Evolutionary conservation across 345 rosid genomes (phyloP).

Genomic region (Melastoma malabathricum): DNA sequence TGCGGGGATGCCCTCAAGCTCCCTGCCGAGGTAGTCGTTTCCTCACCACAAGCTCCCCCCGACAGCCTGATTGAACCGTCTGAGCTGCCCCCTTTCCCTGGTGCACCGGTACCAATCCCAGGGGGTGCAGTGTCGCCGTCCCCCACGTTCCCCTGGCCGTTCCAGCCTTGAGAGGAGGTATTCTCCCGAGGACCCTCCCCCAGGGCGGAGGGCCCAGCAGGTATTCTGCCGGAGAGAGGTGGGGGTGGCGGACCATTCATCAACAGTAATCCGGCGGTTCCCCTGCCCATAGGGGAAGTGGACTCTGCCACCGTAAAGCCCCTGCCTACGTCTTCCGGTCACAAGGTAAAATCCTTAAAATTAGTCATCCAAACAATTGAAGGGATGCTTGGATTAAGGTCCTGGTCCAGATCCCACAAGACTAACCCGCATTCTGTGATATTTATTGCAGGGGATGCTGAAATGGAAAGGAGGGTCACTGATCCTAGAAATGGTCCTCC

Average conservation of each 20-base stretch:
- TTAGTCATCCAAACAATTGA: background rate
- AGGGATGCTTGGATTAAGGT: background rate
- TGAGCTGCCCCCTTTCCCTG: conserved; percentile 12
- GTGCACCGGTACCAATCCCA: conserved; percentile 37
- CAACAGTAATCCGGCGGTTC: conserved; percentile 90
- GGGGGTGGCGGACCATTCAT: conserved; percentile 74
- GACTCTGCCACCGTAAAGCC: conserved; percentile 84
- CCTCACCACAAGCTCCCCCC: conserved; percentile 13
- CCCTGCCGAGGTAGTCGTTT: conserved; percentile 34
- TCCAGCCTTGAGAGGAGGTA: conserved; percentile 41
- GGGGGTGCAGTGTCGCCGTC: conserved; percentile 61
- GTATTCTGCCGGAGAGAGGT: conserved; percentile 43
- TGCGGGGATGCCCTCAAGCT: conserved; percentile 52
- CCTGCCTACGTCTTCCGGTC: conserved; percentile 36
- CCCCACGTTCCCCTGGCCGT: conserved; percentile 77
- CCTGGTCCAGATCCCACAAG: no score
- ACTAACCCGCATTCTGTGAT: no score
- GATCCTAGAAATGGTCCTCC: no score
- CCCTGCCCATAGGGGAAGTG: conserved; percentile 91
- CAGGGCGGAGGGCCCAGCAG: conserved; percentile 21
- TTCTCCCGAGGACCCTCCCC: conserved; percentile 59
- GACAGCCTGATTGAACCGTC: conserved; percentile 11
- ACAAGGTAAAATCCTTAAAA: conserved; percentile 20
- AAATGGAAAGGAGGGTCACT: no score
- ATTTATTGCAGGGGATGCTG: no score